A percentile compares a stretch with the other conserved stretches of the same genome.
Evolutionary conservation across 1,284 basidiomycete genomes (phyloP).

Genomic region (Microbotryum lychnidis-dioicae): DNA sequence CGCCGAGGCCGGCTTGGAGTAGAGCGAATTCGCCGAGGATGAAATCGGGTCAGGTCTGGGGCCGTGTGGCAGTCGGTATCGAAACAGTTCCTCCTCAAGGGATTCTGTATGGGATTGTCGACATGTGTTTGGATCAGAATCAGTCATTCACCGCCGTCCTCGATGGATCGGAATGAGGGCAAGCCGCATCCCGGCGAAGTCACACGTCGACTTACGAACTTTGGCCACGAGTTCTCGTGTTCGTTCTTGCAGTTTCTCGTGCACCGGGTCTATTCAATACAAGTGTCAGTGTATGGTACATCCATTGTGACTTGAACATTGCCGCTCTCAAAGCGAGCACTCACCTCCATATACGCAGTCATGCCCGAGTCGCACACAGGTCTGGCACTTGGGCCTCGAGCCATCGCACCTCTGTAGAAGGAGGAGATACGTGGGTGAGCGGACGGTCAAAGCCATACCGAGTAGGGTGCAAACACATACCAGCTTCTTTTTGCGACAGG

Average conservation of each 20-base stretch:
- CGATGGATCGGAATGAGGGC: too few relatives aligned
- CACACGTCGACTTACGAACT: constrained; percentile 7
- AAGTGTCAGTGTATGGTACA: too few relatives aligned
- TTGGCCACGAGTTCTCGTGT: constrained; percentile 13
- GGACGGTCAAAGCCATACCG: not conserved
- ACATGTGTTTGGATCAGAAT: too few relatives aligned
- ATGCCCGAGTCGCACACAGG: constrained; percentile 22
- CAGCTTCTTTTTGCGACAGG: constrained; percentile 22
- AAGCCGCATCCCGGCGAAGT: too few relatives aligned
- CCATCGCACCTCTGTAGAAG: constrained; percentile 22
- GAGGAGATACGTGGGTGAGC: not conserved
- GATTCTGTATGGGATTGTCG: too few relatives aligned
- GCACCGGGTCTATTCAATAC: constrained; percentile 15
- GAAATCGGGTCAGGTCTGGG: too few relatives aligned
- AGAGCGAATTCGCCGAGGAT: too few relatives aligned
- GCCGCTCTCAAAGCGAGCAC: not conserved
- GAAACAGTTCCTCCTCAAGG: too few relatives aligned
- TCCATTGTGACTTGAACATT: too few relatives aligned
- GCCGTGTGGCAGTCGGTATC: too few relatives aligned
- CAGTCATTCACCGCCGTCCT: too few relatives aligned
- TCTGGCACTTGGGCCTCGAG: constrained; percentile 14
- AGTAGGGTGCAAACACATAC: constrained; percentile 6
- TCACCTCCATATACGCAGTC: constrained; percentile 27
- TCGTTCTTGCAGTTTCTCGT: constrained; percentile 16
- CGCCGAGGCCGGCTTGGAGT: too few relatives aligned